Conservation (phyloP, 2,329 filamentous ascomycete genomes). For the Exophiala dermatitidis region DNA sequence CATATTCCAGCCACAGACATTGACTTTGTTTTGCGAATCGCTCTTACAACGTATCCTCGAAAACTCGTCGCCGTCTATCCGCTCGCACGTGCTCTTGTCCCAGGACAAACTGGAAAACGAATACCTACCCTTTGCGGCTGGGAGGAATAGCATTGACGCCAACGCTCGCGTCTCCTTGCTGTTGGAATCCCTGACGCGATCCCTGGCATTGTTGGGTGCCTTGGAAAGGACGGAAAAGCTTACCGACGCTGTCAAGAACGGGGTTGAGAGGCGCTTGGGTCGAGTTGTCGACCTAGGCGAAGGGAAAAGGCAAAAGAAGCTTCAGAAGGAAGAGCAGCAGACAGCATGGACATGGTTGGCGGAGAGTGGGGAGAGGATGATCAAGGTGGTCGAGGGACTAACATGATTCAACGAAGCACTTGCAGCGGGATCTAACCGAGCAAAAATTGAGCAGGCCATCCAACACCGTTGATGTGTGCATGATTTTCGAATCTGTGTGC, state of each 20-base stretch:
- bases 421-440: neutral
- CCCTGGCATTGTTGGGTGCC: conserved; percentile 38
- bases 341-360: conserved; percentile 35
- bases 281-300: conserved; percentile 36
- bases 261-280: conserved; percentile 46
- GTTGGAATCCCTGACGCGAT: conserved; percentile 57
- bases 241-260: conserved; percentile 43
- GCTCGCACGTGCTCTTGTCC: conserved; percentile 39
- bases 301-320: conserved; percentile 41
- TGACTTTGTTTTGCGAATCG: conserved; percentile 48
- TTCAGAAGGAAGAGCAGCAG: conserved; percentile 22
- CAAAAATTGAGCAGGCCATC: neutral
- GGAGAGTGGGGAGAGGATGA: conserved; percentile 38
- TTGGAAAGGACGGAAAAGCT: conserved; percentile 35
- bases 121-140: conserved; percentile 61
- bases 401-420: neutral
- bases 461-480: too few relatives aligned
- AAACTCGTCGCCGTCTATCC: conserved; percentile 33
- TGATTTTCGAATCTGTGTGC: too few relatives aligned
- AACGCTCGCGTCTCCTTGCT: conserved; percentile 67
- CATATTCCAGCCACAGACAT: conserved; percentile 28
- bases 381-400: conserved; percentile 30
- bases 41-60: conserved; percentile 47
- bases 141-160: conserved; percentile 53
- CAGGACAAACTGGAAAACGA: conserved; percentile 49